Conservation (phyloP, 352 stramenopile genomes). For the Blastocystis sp. region DNA sequence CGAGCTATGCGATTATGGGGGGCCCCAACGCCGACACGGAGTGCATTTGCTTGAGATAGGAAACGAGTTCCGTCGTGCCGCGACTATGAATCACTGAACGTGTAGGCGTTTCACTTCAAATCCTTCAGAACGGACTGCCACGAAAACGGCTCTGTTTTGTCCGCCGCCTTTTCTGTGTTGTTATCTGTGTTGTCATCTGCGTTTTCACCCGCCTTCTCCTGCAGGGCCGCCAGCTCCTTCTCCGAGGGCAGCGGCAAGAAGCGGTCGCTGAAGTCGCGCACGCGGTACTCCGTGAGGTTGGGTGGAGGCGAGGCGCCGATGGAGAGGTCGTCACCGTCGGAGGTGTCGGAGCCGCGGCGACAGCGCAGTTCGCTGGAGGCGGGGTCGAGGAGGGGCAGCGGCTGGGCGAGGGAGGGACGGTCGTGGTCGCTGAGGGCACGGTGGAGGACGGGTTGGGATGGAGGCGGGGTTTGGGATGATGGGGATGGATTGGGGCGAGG, state of each 20-base stretch:
- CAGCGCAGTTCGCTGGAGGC: conserved; percentile 1
- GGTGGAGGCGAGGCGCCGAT: conserved; percentile 25
- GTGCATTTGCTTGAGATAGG: conserved; percentile 54
- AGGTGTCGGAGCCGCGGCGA: neutral
- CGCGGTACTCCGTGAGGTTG: conserved; percentile 7
- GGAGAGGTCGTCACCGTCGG: conserved; percentile 22
- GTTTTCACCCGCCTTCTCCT: too few species aligned
- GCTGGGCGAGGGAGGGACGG: neutral
- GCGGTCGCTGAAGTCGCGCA: neutral
- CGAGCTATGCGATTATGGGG: neutral
- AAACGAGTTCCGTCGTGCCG: neutral
- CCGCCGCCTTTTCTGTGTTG: too few species aligned
- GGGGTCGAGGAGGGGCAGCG: neutral
- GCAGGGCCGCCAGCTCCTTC: neutral
- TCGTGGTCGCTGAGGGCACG: neutral
- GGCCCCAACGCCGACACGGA: neutral
- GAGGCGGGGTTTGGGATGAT: neutral
- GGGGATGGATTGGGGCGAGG: neutral
- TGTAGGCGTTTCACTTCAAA: neutral
- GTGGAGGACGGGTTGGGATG: neutral
- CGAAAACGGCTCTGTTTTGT: neutral
- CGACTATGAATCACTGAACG: neutral
- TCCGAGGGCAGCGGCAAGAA: neutral
- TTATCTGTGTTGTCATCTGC: too few species aligned
- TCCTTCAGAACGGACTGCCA: neutral